phyloP scores from a whole-genome alignment of 1,139 yeast genomes.

The Pneumocystis carinii region DNA sequence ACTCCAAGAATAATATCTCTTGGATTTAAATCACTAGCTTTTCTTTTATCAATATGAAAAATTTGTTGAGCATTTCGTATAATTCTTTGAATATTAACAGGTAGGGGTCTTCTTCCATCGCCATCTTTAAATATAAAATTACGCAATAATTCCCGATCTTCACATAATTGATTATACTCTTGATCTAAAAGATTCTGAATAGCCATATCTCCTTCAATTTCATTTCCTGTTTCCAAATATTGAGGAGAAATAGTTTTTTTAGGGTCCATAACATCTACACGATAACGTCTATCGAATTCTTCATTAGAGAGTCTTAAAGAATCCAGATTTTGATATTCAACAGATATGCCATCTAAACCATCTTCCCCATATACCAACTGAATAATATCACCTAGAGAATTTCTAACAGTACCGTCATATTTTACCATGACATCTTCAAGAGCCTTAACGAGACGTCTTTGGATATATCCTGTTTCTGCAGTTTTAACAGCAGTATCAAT shows the following conservation, averaged over 20 bases:
- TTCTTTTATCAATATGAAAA: slow-evolving; percentile 81
- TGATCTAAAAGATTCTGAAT: slow-evolving; percentile 67
- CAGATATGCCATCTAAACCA: slow-evolving; percentile 96
- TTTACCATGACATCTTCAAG: slow-evolving; percentile 98
- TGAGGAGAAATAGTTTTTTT: slow-evolving; percentile 47
- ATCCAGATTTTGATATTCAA: slow-evolving; percentile 92
- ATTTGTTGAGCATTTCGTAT: slow-evolving; percentile 95
- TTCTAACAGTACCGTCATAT: slow-evolving; percentile 96
- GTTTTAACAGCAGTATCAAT: slow-evolving; percentile 98
- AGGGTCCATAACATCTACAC: slow-evolving; percentile 72
- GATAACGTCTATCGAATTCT: slow-evolving; percentile 68
- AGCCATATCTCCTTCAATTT: slow-evolving; percentile 77
- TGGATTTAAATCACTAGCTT: slow-evolving; percentile 78
- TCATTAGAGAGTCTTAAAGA: slow-evolving; percentile 86
- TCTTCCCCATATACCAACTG: slow-evolving; percentile 98
- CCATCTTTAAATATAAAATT: slow-evolving; percentile 74
- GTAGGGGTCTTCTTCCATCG: slow-evolving; percentile 74
- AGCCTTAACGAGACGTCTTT: slow-evolving; percentile 96
- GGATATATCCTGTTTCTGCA: slow-evolving; percentile 98
- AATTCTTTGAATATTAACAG: slow-evolving; percentile 92
- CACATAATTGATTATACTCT: slow-evolving; percentile 62
- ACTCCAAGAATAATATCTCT: slow-evolving; percentile 67
- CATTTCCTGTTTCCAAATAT: slow-evolving; percentile 74
- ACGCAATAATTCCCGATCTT: slow-evolving; percentile 70
- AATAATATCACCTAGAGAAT: slow-evolving; percentile 88